Percentiles rank a stretch among this genome's conserved stretches.
Conservation (phyloP, 2,329 filamentous ascomycete species). For the Colletotrichum lini region DNA sequence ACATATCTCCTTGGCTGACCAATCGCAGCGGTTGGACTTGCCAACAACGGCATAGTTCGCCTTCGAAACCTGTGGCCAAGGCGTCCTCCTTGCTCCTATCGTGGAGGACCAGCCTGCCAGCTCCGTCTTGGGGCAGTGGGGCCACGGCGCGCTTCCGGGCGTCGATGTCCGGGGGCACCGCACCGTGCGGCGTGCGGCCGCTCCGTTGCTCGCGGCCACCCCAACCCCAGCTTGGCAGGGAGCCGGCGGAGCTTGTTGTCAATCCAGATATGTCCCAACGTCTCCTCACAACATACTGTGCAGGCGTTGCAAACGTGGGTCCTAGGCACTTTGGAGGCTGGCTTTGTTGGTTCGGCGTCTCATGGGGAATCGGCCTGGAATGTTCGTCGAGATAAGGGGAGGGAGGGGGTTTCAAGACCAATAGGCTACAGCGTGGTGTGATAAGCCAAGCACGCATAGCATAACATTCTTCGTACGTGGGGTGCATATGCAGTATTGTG, state of each 20-base stretch:
- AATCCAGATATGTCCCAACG: constrained; percentile 11
- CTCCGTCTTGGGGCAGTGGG: constrained; percentile 24
- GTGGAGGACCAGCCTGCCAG: neutral
- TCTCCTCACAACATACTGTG: neutral
- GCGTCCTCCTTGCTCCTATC: constrained; percentile 30
- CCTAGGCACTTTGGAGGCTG: constrained; percentile 14
- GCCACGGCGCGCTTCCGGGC: constrained; percentile 28
- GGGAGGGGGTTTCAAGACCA: constrained; percentile 2
- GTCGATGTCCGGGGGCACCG: constrained; percentile 28
- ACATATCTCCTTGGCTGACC: constrained; percentile 9
- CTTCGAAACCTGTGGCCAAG: constrained; percentile 35
- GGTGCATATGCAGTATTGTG: constrained; percentile 32
- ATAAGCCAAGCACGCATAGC: constrained; percentile 11
- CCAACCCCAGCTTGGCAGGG: neutral
- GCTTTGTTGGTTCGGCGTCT: constrained; percentile 11
- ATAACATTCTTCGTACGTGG: constrained; percentile 25
- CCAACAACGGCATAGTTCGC: constrained; percentile 41
- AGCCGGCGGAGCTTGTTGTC: neutral
- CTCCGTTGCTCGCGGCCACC: constrained; percentile 17
- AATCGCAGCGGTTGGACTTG: constrained; percentile 40
- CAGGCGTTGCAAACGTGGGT: neutral
- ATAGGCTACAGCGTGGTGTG: constrained; percentile 19
- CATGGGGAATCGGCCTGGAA: constrained; percentile 10
- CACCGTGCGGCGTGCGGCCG: constrained; percentile 26
- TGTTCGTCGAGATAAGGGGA: constrained; percentile 18